Base-by-base conservation (phyloP, 768 basidiomycete genomes). In the Lentinula lateritia region DNA sequence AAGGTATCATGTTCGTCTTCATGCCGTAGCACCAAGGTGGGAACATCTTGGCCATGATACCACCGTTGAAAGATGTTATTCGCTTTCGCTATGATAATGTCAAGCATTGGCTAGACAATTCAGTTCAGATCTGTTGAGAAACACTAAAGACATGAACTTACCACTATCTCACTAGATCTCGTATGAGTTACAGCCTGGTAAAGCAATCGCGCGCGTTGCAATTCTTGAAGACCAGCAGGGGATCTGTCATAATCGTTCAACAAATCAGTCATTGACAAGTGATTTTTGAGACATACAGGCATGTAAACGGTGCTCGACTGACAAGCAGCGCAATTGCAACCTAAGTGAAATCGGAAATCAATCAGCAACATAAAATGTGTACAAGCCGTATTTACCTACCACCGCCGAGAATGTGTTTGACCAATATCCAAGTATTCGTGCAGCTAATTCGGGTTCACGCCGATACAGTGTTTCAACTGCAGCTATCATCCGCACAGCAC, bases 301-400 rank as follows among this genome's bases (percentile, higher is more conserved):
- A 84, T 32, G 86, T 81, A 69, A 83, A 85, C n/a, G 88, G 88
- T 15, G 86, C 85, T 58, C 87, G 80, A 45, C 83, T 85, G 20
- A 88, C 81, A 58, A 83, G 71, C 59, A 84, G 67, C 64, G 81
- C 82, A 38, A 83, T 69, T 20, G 82, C 81, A 46, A 83, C 77
- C 81, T 83, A 59, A 52, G 43, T n/a, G 12, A 35, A 6, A 28
- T 5, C 59, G 20, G 18, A 35, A 15, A 41, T 20, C 5, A 52
- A 35, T 60, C 45, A 60, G 18, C 32, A 8, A 35, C 15, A 16
- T 20, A 9, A 9, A 56, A 20, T 52, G 3, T 2, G 18, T 34
- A 32, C 13, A 16, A 28, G 32, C 18, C 20, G 32, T 23, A 28
- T 52, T 52, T 5, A 54, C 78, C 71, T 63, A 82, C 82, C 53